Conservation (phyloP, 768 basidiomycete genomes). For the Russula olivacea region DNA sequence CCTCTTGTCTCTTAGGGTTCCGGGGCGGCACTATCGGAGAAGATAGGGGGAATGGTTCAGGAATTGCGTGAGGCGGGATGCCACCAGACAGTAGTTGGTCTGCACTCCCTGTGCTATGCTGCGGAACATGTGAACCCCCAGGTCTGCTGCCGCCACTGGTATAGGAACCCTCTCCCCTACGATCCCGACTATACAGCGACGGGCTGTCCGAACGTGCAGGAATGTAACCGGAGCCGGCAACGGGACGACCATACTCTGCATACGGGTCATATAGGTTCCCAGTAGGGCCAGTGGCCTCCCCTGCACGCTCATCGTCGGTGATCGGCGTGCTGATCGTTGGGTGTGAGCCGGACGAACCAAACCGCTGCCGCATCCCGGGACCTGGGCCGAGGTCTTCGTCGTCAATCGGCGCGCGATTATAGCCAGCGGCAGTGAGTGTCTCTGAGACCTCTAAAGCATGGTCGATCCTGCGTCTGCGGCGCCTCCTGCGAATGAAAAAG, state of each 20-base stretch:
- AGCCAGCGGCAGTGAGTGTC: slow-evolving; percentile 64
- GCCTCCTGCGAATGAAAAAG: slow-evolving; percentile 63
- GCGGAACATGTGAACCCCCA: slow-evolving; percentile 37
- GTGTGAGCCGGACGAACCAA: slow-evolving; percentile 26
- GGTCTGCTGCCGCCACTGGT: slow-evolving; percentile 29
- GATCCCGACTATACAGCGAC: slow-evolving; percentile 31
- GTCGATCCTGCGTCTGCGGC: slow-evolving; percentile 54
- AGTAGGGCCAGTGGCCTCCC: not conserved
- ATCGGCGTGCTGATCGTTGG: slow-evolving; percentile 24
- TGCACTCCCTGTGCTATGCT: slow-evolving; percentile 50
- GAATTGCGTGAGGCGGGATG: not conserved
- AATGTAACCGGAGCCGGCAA: slow-evolving; percentile 38
- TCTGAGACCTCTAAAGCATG: slow-evolving; percentile 69
- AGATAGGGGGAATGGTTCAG: not conserved
- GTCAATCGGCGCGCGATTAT: slow-evolving; percentile 59
- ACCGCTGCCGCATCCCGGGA: slow-evolving; percentile 23
- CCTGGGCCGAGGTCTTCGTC: slow-evolving; percentile 34
- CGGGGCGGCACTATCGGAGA: slow-evolving; percentile 15
- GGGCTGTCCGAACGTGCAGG: slow-evolving; percentile 46
- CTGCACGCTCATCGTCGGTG: slow-evolving; percentile 24
- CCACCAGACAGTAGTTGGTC: slow-evolving; percentile 49
- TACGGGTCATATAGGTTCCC: slow-evolving; percentile 19
- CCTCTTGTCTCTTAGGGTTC: slow-evolving; percentile 13
- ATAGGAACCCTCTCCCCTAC: slow-evolving; percentile 25
- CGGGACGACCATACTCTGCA: slow-evolving; percentile 14